A percentile compares a stretch with the other conserved stretches of the same genome.
Evolutionary conservation across 2,329 filamentous ascomycete genomes (phyloP).

Genomic region (Ceratocystis harringtonii): DNA sequence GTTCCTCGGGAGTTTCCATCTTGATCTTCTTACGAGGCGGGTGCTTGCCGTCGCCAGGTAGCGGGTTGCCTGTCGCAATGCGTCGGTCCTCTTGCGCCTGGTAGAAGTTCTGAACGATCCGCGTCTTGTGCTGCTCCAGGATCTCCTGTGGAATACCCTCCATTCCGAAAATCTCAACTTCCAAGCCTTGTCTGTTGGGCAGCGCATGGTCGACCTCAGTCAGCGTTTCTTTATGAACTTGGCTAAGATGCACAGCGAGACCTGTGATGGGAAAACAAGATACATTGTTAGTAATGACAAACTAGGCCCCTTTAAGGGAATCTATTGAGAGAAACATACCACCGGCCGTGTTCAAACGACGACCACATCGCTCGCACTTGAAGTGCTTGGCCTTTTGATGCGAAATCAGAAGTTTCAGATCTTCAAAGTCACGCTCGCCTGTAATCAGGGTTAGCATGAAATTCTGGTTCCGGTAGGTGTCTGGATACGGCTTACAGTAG

Average conservation of each 20-base stretch:
- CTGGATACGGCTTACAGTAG: conserved; percentile 50
- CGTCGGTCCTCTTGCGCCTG: conserved; percentile 71
- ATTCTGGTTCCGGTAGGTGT: neutral
- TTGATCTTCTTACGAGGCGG: conserved; percentile 56
- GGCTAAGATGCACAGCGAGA: conserved; percentile 91
- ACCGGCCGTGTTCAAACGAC: conserved; percentile 84
- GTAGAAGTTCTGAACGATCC: conserved; percentile 74
- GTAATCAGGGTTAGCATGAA: neutral
- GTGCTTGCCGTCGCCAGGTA: conserved; percentile 49
- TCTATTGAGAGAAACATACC: conserved; percentile 38
- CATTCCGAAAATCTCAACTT: conserved; percentile 97
- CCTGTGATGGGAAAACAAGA: conserved; percentile 34
- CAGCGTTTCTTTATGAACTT: conserved; percentile 92
- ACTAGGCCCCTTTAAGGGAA: neutral
- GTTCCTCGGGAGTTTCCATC: conserved; percentile 58
- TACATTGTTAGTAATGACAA: neutral
- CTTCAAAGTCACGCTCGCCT: conserved; percentile 92
- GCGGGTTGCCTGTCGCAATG: conserved; percentile 68
- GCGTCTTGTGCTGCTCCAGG: conserved; percentile 67
- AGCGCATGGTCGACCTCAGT: conserved; percentile 83
- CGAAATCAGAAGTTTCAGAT: conserved; percentile 87
- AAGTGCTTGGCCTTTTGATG: conserved; percentile 99
- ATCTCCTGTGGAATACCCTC: conserved; percentile 86
- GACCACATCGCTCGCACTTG: conserved; percentile 83
- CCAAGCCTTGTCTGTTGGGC: conserved; percentile 67